Evolutionary conservation across 768 basidiomycete species (phyloP).

Genomic region (Mrakia hoshinonis): DNA sequence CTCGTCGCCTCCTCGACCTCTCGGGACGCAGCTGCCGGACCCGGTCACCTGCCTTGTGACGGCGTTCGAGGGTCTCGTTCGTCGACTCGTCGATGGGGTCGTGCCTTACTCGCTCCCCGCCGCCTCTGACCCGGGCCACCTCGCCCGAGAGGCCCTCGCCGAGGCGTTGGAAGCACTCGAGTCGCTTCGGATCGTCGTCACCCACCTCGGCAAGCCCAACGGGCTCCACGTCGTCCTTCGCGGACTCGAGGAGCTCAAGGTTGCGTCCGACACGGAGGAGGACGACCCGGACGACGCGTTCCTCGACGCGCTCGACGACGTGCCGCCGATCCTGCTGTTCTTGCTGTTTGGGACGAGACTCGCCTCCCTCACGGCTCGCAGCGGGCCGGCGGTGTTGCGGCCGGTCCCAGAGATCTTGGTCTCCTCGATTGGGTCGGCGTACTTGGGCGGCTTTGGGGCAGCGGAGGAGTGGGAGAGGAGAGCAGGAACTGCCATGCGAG

Average conservation of each 20-base stretch:
- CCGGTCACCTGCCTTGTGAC: neutral
- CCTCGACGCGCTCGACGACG: constrained; percentile 29
- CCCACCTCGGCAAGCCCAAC: constrained; percentile 12
- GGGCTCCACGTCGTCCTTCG: constrained; percentile 19
- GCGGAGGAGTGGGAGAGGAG: constrained; percentile 28
- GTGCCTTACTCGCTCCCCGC: constrained; percentile 24
- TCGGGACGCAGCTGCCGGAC: neutral
- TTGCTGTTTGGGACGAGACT: constrained; percentile 20
- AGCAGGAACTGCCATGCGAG: constrained; percentile 19
- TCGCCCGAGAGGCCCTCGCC: constrained; percentile 28
- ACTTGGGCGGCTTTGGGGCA: constrained; percentile 21
- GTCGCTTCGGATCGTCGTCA: constrained; percentile 22
- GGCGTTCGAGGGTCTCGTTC: constrained; percentile 21
- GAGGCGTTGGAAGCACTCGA: constrained; percentile 27
- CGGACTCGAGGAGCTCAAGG: constrained; percentile 28
- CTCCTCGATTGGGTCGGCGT: constrained; percentile 1
- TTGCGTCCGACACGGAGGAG: constrained; percentile 3
- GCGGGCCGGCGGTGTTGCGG: neutral
- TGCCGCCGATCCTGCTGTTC: constrained; percentile 28
- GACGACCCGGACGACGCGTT: constrained; percentile 17
- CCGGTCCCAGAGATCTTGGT: constrained; percentile 11
- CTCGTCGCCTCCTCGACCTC: constrained; percentile 15
- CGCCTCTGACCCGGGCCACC: constrained; percentile 12
- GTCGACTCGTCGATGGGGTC: constrained; percentile 21
- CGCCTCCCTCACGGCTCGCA: neutral